Evolutionary conservation across 768 basidiomycete genomes (phyloP).

Genomic region (Hebeloma cylindrosporum): DNA sequence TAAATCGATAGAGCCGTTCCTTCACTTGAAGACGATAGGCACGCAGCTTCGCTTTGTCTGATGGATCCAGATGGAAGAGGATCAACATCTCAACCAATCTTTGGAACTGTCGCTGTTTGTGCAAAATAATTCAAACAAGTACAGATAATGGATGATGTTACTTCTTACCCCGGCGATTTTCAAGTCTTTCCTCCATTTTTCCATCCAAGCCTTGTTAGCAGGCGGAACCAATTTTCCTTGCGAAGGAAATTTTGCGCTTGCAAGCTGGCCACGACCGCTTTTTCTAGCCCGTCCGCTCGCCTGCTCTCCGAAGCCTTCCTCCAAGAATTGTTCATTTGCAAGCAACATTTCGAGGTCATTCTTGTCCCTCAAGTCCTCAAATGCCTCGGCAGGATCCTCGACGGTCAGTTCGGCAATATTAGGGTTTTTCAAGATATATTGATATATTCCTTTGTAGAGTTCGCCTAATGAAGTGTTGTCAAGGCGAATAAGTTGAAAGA

Average conservation of each 20-base stretch:
- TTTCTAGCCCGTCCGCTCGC: constrained; percentile 45
- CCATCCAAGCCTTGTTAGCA: constrained; percentile 71
- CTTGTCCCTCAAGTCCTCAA: constrained; percentile 93
- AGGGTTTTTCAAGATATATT: constrained; percentile 63
- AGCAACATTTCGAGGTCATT: constrained; percentile 85
- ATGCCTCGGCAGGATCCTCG: constrained; percentile 97
- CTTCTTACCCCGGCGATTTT: constrained; percentile 82
- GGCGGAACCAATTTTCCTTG: constrained; percentile 78
- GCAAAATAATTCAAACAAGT: constrained; percentile 5
- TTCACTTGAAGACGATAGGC: constrained; percentile 91
- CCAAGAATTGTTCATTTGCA: constrained; percentile 60
- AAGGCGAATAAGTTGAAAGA: constrained; percentile 1
- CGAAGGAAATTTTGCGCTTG: constrained; percentile 19
- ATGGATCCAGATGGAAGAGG: constrained; percentile 64
- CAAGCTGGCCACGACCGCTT: constrained; percentile 35
- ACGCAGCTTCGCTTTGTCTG: constrained; percentile 51
- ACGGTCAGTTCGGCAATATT: constrained; percentile 90
- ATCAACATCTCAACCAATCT: constrained; percentile 91
- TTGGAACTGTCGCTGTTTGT: constrained; percentile 83
- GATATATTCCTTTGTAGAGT: constrained; percentile 85
- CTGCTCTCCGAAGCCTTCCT: constrained; percentile 64
- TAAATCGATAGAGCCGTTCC: constrained; percentile 92
- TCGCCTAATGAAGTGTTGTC: constrained; percentile 51
- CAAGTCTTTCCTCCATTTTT: constrained; percentile 75
- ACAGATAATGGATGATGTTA: constrained; percentile 15